Base-by-base conservation (phyloP, 306 rosid genomes). In the Quercus engelmannii region DNA sequence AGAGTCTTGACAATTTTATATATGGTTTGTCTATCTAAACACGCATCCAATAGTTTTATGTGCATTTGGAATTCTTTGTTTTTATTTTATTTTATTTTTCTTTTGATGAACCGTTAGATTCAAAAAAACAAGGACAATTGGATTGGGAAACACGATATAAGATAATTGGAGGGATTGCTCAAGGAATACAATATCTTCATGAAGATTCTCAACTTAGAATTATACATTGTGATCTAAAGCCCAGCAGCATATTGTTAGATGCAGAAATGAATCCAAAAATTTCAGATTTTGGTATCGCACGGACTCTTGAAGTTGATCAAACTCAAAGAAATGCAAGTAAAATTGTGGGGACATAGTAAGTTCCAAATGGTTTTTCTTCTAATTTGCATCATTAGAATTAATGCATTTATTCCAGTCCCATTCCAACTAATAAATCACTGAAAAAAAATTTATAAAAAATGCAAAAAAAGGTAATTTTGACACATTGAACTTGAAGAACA, bases 201-300 rank as follows among this genome's bases (percentile, higher is more conserved):
- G 69, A 85, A 18, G 86, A 85, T 61, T 85, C 86, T 31, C 28
- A 75, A 7, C 79, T 78, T 26, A 78, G 31, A 43, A 81, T 85
- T 71, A 81, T 82, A 8, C 88, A 82, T 56, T 81, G 85, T 2
- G 81, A 81, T 63, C 83, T 85, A 8, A 85, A 85, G 71, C 73
- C 85, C 0, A 81, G 81, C 3, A 85, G 79, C 2, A 25, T 85
- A n/a, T 74, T 85, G 58, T 43, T 85, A 38, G 88, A 85, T 56
- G 55, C 2, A 1, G 57, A 81, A 5, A 70, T 82, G 81, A 82
- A 75, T 12, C 73, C 88, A 1, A 85, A 85, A 74, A 69, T 85
- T 55, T 56, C 83, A 0, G 86, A 82, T 35, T 85, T 85, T 28
- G 84, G 76, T 5, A 81, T 69, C 64, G 73, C 76, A 31, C 59